Base-by-base conservation (phyloP, 805 yeast genomes). In the Saturnispora zaruensis region DNA sequence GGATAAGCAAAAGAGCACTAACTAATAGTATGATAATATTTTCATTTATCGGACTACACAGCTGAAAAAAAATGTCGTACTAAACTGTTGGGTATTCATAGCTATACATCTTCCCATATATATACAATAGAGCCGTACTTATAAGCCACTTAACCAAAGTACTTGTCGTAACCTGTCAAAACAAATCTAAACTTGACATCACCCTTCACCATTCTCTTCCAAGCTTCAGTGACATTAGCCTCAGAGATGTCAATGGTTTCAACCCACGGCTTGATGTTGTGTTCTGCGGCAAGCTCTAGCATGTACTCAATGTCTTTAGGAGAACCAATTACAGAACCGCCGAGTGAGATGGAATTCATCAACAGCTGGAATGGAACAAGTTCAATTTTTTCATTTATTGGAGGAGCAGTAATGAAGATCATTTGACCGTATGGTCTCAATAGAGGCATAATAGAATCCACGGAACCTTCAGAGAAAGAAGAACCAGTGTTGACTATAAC, bases 141-240 rank as follows among this genome's bases (percentile, higher is more conserved):
- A 6, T 34, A 13, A 14, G 32, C 32, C 13, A 9, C 20, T 34
- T 37, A 5, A 7, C 42, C 44, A 37, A 57, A 57, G 37, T 30
- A 36, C 55, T 75, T 68, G 55, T 73, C 77, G 54, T 64, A 76
- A 33, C 72, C 74, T 34, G 75, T 72, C 52, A 77, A 68, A 18
- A 75, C 77, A 56, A 74, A 75, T 68, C 82, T 73, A 60, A 74
- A 78, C 56, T 72, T 72, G 20, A 74, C 76, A 53, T 77, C 78
- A 57, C 78, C 78, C 6, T 66, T 57, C 25, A 66, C 67, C 61
- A 74, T 66, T 63, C 77, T 72, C 36, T 68, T 64, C 65, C 75
- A 74, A 1, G 74, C 79, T 37, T 60, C 59, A 7, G 64, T 58
- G 40, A 74, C 71, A 55, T 67, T 68, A 38, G 65, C 68, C 55